Evolutionary conservation across 176 grass and related monocot species (phyloP), one percentile per base, ranked within the genome.

Genomic region (Oryza glumipatula): DNA sequence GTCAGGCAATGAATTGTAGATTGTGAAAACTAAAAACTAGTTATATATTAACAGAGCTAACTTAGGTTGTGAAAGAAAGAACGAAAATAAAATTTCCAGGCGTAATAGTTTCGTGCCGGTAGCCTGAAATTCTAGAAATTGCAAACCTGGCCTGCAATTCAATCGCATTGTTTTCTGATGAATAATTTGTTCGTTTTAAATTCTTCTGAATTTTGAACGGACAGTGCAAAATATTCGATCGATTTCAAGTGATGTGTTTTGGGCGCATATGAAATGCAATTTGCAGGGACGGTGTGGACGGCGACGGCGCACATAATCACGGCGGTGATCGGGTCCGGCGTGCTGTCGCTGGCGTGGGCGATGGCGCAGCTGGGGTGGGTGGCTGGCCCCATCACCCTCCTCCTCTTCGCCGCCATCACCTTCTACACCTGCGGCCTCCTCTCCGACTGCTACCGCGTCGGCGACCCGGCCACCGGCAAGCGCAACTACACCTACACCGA

Each of bases 251-350:
- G 1, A 0, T 36, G 35, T 36, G 35, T 32, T 36, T 84, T 8
- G 14, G 2, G 0, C 3, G 15, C 41, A 36, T 47, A 5, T 36
- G 41, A 0, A 47, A 4, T 48, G 23, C 76, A 98, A 93, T 93
- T 93, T 9, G 33, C 75, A 98, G 95, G 95, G 1, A 93, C 88
- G 21, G 15, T 85, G 85, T 97, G 95, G 95, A 97, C 90, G 7
- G 92, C 92, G n/a, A 76, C 76, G 9, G 92, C 95, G 38, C 92
- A 97, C 80, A 88, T 97, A 63, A 89, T 94, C 51, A 97, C 95
- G 46, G 95, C 86, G 61, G 92, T 95, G 48, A 93, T 98, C 13
- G 90, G 92, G 0, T 92, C 92, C n/a, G 92, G 95, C 58, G 92
- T 98, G 74, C 64, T 95, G 44, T 95, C 95, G 24, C 73, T 98